Conservation (phyloP, 1,284 basidiomycete species). For the Pascua sp. region DNA sequence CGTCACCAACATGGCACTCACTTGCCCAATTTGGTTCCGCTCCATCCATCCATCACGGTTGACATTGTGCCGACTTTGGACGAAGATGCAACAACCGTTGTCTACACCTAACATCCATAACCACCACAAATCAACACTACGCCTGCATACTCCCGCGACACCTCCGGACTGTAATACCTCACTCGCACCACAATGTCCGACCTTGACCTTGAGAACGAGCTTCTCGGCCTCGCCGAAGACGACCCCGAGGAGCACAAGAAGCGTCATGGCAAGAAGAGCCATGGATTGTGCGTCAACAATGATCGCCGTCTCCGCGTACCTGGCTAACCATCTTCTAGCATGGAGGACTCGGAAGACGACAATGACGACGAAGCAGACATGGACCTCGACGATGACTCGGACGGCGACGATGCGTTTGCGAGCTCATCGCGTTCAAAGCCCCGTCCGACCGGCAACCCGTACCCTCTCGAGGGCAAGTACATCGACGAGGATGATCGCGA, state of each 20-base stretch:
- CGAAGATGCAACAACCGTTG: background rate
- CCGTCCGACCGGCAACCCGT: constrained; percentile 58
- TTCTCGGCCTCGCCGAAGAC: constrained; percentile 49
- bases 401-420: constrained; percentile 23
- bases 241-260: constrained; percentile 39
- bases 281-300: constrained; percentile 17
- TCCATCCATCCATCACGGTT: background rate
- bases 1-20: background rate
- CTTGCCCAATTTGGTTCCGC: constrained; percentile 1
- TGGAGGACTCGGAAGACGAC: constrained; percentile 25
- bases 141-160: too few relatives aligned
- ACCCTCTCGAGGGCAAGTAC: constrained; percentile 87
- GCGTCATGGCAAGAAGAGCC: constrained; percentile 33
- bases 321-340: constrained; percentile 1
- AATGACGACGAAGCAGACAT: constrained; percentile 30
- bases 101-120: background rate
- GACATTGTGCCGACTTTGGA: background rate
- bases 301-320: background rate
- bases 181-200: constrained; percentile 36
- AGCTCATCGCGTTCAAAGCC: constrained; percentile 1
- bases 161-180: background rate
- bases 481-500: constrained; percentile 76
- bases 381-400: constrained; percentile 43
- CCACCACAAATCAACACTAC: background rate
- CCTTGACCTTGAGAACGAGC: constrained; percentile 48